Evolutionary conservation across 2,329 filamentous ascomycete species (phyloP).

Genomic region (Aspergillus latus): DNA sequence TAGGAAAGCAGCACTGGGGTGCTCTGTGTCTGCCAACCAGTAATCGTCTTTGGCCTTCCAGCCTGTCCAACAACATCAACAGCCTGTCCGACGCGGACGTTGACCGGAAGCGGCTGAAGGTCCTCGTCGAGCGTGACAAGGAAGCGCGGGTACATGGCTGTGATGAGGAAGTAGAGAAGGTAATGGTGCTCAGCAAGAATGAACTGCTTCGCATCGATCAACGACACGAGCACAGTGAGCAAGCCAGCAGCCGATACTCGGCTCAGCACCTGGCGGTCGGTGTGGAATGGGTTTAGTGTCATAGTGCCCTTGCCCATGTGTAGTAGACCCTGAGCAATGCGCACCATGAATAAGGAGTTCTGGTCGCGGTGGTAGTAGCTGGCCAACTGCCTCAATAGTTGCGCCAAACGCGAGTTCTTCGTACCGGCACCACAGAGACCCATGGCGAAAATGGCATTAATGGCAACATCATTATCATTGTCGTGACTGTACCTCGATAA

Average conservation of each 20-base stretch:
- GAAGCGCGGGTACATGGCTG: slow-evolving; percentile 95
- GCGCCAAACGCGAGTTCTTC: slow-evolving; percentile 94
- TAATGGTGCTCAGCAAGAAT: slow-evolving; percentile 75
- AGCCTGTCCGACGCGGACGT: slow-evolving; percentile 94
- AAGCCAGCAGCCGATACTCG: slow-evolving; percentile 86
- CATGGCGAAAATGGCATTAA: slow-evolving; percentile 99
- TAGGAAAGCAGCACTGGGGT: slow-evolving; percentile 95
- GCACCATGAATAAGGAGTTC: slow-evolving; percentile 97
- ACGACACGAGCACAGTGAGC: slow-evolving; percentile 82
- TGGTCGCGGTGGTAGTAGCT: slow-evolving; percentile 98
- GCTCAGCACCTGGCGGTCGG: slow-evolving; percentile 92
- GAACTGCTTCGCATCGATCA: slow-evolving; percentile 94
- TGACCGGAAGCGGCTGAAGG: slow-evolving; percentile 88
- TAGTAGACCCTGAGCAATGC: slow-evolving; percentile 92
- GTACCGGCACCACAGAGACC: slow-evolving; percentile 93
- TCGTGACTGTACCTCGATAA: slow-evolving; percentile 97
- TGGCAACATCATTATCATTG: slow-evolving; percentile 95
- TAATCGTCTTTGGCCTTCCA: slow-evolving; percentile 96
- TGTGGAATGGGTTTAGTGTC: slow-evolving; percentile 97
- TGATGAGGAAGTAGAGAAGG: slow-evolving; percentile 94
- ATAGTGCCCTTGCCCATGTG: slow-evolving; percentile 99
- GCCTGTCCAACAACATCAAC: slow-evolving; percentile 98
- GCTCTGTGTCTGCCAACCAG: slow-evolving; percentile 98
- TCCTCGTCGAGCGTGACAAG: slow-evolving; percentile 94
- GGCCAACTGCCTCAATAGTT: slow-evolving; percentile 88